A percentile compares a stretch with the other conserved stretches of the same genome.
phyloP scores from a whole-genome alignment of 1,284 basidiomycete genomes.

The Tilletia setariae region DNA sequence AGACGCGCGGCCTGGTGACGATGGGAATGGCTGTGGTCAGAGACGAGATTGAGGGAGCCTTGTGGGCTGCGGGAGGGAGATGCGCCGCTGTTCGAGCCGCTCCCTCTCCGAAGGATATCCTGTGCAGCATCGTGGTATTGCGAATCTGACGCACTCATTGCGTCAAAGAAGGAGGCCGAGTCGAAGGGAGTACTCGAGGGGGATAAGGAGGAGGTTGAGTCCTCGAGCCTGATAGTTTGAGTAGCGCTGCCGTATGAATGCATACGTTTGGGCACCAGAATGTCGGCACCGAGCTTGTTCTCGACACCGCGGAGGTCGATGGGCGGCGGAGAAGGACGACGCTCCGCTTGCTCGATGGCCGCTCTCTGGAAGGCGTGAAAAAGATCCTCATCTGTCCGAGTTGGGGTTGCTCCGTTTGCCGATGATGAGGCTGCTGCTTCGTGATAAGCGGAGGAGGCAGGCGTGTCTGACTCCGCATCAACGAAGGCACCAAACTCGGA shows the following conservation, averaged over 20 bases:
- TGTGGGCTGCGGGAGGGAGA: not conserved
- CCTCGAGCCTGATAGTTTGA: too few species aligned
- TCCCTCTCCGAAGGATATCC: too few species aligned
- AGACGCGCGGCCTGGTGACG: not conserved
- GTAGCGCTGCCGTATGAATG: too few species aligned
- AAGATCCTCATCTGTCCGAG: not conserved
- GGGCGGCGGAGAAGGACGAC: constrained; percentile 39
- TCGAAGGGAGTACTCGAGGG: not conserved
- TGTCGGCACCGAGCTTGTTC: constrained; percentile 29
- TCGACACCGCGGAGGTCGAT: constrained; percentile 49
- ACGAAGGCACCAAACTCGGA: constrained; percentile 15
- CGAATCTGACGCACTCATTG: not conserved
- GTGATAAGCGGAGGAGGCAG: not conserved
- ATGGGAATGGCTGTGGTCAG: constrained; percentile 5
- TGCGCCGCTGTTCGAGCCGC: not conserved
- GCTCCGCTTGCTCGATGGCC: constrained; percentile 19
- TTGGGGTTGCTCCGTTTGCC: not conserved
- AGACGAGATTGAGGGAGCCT: constrained; percentile 17
- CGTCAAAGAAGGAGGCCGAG: constrained; percentile 8
- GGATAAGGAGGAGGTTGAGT: not conserved
- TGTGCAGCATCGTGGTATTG: not conserved
- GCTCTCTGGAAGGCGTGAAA: constrained; percentile 6
- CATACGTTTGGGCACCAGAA: not conserved
- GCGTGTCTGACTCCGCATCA: not conserved
- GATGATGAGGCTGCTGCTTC: not conserved